Base-by-base conservation (phyloP, 139 green algal species). In the Chlorella sp. region DNA sequence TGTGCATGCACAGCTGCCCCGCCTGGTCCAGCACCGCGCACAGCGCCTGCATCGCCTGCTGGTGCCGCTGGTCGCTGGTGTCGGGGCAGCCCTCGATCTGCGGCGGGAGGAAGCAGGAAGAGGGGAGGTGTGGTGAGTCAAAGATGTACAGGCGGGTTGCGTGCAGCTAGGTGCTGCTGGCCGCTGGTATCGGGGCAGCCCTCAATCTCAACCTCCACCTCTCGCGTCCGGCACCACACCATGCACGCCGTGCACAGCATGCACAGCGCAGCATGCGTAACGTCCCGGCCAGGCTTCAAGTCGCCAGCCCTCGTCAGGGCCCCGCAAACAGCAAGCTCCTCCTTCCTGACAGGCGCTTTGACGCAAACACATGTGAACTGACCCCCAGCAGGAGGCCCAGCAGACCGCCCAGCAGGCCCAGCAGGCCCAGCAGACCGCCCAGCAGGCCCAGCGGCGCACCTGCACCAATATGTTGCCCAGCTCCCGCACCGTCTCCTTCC, bases 1-100 rank as follows among this genome's bases (percentile, higher is more conserved):
- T 93, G 83, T 89, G 85, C 91, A 93, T 93, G 89, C 91, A 93
- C 78, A 93, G 34, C 85, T 91, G 64, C 39, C 91, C 91, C 68
- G 83, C 88, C 39, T 48, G n/a, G 88, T 93, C 91, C 66, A 93
- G 85, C 68, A 89, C 88, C 18, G 42, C 57, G 79, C 88, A 91
- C 24, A 93, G 85, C 57, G 77, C n/a, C 15, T 85, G 48, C 85
- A 91, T 86, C 57, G 40, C 66, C 30, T 82, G 77, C 69, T 91
- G 68, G 69, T 92, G 77, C 32, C 69, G 48, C 61, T 19, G 32
- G 42, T 81, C 83, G 53, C 60, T 73, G 32, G 42, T 73, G 77
- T 90, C 77, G 39, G 91, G 88, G 81, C 77, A 87, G 71, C 85
- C 88, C 75, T 92, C 91, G 14, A 91, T 78, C 81, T 88, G 64